A percentile compares a stretch with the other conserved stretches of the same genome.
These are phyloP conservation scores for Phlebiopsis flavidoalba DNA, from an alignment of 768 basidiomycete species.

Conservation along the genomic window DNA sequence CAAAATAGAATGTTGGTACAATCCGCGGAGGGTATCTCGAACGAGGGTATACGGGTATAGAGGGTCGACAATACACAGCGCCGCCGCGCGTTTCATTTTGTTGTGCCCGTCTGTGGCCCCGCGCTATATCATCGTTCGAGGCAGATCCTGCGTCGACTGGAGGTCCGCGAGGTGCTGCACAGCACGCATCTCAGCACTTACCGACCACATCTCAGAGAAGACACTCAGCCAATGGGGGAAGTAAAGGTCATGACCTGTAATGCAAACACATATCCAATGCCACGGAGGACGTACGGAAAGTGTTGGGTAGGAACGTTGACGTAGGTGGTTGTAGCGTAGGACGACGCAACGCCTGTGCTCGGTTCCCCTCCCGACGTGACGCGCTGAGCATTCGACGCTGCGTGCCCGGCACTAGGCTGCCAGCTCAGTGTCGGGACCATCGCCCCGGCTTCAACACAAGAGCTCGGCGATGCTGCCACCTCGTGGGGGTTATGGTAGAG, in stretches of 20 bases:
- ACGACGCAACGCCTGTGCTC: slow-evolving; percentile 8
- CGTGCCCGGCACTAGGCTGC: no score
- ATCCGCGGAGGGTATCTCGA: slow-evolving; percentile 5
- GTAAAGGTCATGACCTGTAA: slow-evolving; percentile 32
- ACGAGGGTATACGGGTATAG: slow-evolving; percentile 9
- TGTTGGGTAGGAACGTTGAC: slow-evolving; percentile 18
- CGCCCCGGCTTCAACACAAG: no score
- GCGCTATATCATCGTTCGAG: slow-evolving; percentile 12
- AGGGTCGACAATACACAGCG: background rate
- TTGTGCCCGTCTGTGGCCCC: background rate
- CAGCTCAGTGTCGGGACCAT: no score
- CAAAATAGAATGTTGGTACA: background rate
- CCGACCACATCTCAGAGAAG: background rate
- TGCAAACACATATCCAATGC: background rate
- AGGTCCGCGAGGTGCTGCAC: slow-evolving; percentile 21
- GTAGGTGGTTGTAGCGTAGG: slow-evolving; percentile 26
- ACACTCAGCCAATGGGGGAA: slow-evolving; percentile 32
- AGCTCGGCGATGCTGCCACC: no score
- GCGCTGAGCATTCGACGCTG: no score
- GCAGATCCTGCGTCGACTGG: slow-evolving; percentile 11
- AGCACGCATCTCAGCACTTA: background rate
- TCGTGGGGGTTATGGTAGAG: no score
- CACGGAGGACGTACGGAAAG: background rate
- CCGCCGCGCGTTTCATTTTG: background rate
- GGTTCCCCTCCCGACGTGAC: no score